Evolutionary conservation across 192 early-diverging fungal species (phyloP).

Genomic region (Rhizoclosmatium globosum): DNA sequence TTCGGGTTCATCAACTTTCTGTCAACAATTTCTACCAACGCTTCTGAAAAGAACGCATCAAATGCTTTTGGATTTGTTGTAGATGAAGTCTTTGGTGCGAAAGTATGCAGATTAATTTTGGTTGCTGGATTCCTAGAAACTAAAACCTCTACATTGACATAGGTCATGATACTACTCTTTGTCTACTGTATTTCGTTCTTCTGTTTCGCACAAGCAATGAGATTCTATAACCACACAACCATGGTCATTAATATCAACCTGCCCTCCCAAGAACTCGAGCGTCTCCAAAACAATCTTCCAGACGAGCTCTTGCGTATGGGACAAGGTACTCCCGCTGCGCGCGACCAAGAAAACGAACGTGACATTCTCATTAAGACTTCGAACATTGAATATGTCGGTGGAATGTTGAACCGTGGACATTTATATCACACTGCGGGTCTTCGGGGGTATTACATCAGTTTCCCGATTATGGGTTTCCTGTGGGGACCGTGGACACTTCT

Average conservation of each 20-base stretch:
- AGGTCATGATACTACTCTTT: conserved; percentile 31
- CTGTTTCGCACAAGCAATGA: conserved; percentile 48
- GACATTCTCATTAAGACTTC: not conserved
- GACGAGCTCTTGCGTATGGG: no score
- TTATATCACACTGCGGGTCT: conserved; percentile 38
- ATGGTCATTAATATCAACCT: conserved; percentile 44
- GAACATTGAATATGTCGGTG: conserved; percentile 29
- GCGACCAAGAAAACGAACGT: not conserved
- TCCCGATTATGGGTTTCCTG: conserved; percentile 21
- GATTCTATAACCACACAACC: conserved; percentile 51
- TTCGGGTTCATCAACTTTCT: conserved; percentile 40
- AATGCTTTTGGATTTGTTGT: conserved; percentile 23
- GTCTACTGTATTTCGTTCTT: conserved; percentile 35
- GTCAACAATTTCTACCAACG: conserved; percentile 5
- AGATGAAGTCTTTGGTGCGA: conserved; percentile 24
- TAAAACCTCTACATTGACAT: not conserved
- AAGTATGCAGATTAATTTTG: not conserved
- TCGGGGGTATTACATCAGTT: conserved; percentile 44
- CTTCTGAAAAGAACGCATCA: not conserved
- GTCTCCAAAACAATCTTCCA: not conserved
- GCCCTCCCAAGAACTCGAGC: not conserved
- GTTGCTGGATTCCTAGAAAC: no score
- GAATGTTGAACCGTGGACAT: conserved; percentile 45
- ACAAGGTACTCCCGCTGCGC: not conserved
- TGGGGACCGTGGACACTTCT: conserved; percentile 50